phyloP scores from a whole-genome alignment of 2,329 filamentous ascomycete species.

The Eutypa lata region DNA sequence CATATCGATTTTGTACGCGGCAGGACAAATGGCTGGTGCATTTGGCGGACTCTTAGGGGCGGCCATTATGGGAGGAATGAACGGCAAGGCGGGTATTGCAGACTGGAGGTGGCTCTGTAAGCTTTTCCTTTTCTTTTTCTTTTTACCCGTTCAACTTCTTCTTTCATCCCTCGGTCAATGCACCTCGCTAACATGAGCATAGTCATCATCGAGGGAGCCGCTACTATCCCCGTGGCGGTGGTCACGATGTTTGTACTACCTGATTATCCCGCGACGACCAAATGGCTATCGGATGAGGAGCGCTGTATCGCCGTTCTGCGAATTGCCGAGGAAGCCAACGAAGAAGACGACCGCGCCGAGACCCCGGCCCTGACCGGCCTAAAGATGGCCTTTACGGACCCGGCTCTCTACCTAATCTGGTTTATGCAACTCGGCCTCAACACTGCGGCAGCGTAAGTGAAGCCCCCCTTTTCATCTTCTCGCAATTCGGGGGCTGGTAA shows the following conservation, averaged over 20 bases:
- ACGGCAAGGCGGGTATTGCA: not conserved
- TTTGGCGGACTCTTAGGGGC: not conserved
- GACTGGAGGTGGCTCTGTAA: not conserved
- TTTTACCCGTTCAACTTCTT: not conserved
- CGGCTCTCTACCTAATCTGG: not conserved
- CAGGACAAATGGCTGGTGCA: not conserved
- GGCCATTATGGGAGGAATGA: not conserved
- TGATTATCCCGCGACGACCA: not conserved
- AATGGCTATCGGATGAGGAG: not conserved
- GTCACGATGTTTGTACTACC: not conserved
- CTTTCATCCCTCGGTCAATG: too few species aligned
- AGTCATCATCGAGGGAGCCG: not conserved
- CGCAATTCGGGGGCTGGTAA: not conserved
- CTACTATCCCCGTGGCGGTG: not conserved
- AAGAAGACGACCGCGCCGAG: not conserved
- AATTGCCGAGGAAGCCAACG: not conserved
- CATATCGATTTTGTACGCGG: not conserved
- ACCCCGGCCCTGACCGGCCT: not conserved
- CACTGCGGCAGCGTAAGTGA: not conserved
- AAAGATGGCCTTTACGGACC: not conserved
- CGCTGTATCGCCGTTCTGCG: not conserved
- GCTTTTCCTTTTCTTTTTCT: not conserved
- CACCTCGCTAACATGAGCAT: not conserved
- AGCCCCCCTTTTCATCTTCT: not conserved
- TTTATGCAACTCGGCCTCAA: not conserved